Evolutionary conservation across 140 eudicot species (phyloP), one percentile per base, ranked within the genome.

Genomic region (Stevia rebaudiana): DNA sequence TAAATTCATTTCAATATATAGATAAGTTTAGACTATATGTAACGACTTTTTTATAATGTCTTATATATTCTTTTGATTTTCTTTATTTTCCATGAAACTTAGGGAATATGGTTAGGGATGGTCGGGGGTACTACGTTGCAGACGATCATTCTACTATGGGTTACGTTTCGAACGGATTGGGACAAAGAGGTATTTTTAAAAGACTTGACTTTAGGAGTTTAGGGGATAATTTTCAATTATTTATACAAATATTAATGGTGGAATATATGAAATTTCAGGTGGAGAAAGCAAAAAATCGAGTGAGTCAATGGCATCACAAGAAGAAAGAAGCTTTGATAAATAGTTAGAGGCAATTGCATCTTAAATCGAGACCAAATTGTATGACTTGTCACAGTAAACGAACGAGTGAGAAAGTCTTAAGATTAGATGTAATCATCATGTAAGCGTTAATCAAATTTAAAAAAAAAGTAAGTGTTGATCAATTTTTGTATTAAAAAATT

Each of bases 51-150:
- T 4, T 11, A 19, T 4, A 12, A 8, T 9, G 4, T 15, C 15
- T 1, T 30, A 28, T 65, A 10, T 25, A 28, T 28, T 28, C 4
- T 28, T 6, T 18, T 40, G 6, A 12, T 6, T 49, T 30, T 8
- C 17, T 1, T n/a, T 15, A 11, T 69, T 12, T 55, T n/a, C 2
- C 19, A 10, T 44, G 15, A 31, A 25, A 18, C 36, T 58, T 53
- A 78, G 84, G 83, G 80, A 11, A 69, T 79, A 46, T 79, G 83
- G 83, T 25, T 53, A 2, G 84, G 84, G 9, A 66, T 79, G 77
- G 23, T 79, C 0, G 84, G 74, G 4, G 80, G 84, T 8, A 79
- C 64, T 12, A 23, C 78, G 12, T 64, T 79, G 47, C 84, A 79
- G 61, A 79, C 84, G 6, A 0, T 65, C 17, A 79, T 79, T 19